Evolutionary conservation across 768 basidiomycete species (phyloP), one percentile per base, ranked within the genome.

Genomic region (Podaxis pistillaris): DNA sequence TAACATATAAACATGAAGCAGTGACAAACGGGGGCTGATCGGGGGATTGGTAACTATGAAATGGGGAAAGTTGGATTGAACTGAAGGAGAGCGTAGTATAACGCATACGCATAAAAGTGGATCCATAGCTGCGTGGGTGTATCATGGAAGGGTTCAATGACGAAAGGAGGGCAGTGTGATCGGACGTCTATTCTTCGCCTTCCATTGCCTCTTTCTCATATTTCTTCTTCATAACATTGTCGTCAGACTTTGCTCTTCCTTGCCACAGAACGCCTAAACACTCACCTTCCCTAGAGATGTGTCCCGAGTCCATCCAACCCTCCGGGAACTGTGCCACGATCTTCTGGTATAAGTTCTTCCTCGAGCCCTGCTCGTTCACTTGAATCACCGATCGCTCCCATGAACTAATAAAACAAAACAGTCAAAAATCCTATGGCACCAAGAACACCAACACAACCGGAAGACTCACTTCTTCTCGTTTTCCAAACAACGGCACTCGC

Each of bases 211-310:
- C 90, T 69, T 85, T 85, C 73, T 93, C 90, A 64, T 84, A 80
- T 66, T 81, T 86, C 80, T 93, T 92, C 79, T 93, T 93, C 84
- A 93, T 90, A 91, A 68, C 9, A 51, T 52, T 56, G 17, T 13
- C 15, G 56, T 40, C 46, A 28, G 28, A 49, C 56, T 49, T 49
- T 3, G 38, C 13, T n/a, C 7, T 56, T 9, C 47, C 47, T 54
- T 15, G 22, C 36, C 40, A 44, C 30, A 8, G 19, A 9, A 30
- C 1, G n/a, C 22, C 28, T 2, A 53, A 28, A 9, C 36, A 73
- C 87, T 38, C 56, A 93, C 91, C 89, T 80, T 94, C 93, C 69
- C 93, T 82, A 37, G 90, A 93, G 63, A 94, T 91, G 72, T 92
- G 90, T 2, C 91, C 90, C 2, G 90, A 91, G 30, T 87, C 86